These are phyloP conservation scores for Calocera cornea DNA, from an alignment of 768 basidiomycete species.

Conservation along the genomic window DNA sequence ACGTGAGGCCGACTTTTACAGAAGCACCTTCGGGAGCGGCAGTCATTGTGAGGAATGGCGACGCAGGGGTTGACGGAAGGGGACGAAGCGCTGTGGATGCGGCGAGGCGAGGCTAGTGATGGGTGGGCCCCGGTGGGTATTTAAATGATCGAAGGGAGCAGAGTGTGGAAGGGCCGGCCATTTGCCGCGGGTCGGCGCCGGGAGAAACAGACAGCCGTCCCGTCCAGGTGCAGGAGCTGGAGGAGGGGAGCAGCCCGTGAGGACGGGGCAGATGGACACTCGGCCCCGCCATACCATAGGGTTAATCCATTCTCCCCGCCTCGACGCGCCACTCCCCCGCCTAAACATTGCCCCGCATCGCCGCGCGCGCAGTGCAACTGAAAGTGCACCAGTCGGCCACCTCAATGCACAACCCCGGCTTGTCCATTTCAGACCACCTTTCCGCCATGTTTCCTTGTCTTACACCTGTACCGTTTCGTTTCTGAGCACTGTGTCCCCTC, in stretches of 20 bases:
- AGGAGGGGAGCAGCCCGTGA: neutral
- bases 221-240: neutral
- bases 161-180: neutral
- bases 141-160: neutral
- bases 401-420: neutral
- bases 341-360: neutral
- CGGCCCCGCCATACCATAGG: neutral
- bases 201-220: slow-evolving; percentile 2
- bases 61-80: neutral
- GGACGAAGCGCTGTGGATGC: neutral
- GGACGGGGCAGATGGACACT: neutral
- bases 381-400: neutral
- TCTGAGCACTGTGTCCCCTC: neutral
- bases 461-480: neutral
- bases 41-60: neutral
- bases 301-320: neutral
- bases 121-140: neutral
- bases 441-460: neutral
- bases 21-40: neutral
- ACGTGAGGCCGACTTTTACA: neutral
- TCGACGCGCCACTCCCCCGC: neutral
- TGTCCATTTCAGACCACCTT: neutral
- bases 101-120: no score
- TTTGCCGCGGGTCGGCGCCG: neutral
- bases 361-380: neutral